Evolutionary conservation across 2,329 filamentous ascomycete genomes (phyloP).

Genomic region (Colletotrichum filicis): DNA sequence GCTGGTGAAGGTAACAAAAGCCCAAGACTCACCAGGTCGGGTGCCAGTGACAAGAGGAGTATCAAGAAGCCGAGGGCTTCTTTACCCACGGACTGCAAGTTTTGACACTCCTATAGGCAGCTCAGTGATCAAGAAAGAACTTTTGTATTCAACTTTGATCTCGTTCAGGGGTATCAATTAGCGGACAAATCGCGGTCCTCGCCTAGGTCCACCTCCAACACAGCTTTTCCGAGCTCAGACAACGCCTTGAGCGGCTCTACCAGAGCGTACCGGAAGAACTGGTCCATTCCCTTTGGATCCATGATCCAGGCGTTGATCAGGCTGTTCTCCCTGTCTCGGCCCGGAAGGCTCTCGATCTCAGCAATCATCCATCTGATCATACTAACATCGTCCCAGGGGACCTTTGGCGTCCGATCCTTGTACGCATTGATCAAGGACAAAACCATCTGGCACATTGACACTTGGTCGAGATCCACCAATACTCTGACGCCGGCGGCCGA

Average conservation of each 20-base stretch:
- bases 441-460: slow-evolving; percentile 64
- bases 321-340: slow-evolving; percentile 55
- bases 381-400: slow-evolving; percentile 57
- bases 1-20: no score
- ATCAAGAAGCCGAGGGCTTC: neutral
- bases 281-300: slow-evolving; percentile 49
- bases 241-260: slow-evolving; percentile 59
- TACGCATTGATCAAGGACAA: slow-evolving; percentile 59
- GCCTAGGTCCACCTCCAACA: slow-evolving; percentile 55
- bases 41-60: neutral
- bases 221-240: slow-evolving; percentile 55
- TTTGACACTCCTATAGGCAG: neutral
- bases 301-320: slow-evolving; percentile 57
- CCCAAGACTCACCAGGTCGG: neutral
- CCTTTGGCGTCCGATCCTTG: slow-evolving; percentile 53
- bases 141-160: neutral
- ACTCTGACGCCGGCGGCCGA: neutral
- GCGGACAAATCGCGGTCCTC: slow-evolving; percentile 13
- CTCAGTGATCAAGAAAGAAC: neutral
- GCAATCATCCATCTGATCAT: slow-evolving; percentile 58
- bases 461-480: slow-evolving; percentile 57
- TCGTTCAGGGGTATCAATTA: slow-evolving; percentile 4
- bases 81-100: neutral
- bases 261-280: slow-evolving; percentile 62
- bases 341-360: slow-evolving; percentile 59